These are phyloP conservation scores for Geotrichum carabidarum DNA, from an alignment of 1,139 yeast genomes.

Conservation along the genomic window DNA sequence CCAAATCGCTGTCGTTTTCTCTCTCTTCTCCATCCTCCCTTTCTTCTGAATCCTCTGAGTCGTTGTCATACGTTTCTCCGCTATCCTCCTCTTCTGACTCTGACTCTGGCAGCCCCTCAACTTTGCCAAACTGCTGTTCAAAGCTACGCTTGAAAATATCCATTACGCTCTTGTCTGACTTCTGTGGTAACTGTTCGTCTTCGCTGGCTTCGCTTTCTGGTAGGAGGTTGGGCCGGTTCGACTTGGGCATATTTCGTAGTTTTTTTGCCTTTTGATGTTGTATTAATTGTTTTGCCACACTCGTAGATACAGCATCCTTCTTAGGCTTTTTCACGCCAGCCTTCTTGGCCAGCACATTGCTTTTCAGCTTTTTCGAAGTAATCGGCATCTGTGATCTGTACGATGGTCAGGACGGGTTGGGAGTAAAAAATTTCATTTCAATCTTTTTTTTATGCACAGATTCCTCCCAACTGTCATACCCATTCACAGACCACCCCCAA, in stretches of 20 bases:
- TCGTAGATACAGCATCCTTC: not conserved
- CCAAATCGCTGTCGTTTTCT: conserved; percentile 24
- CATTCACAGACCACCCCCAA: not conserved
- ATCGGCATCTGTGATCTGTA: conserved; percentile 1
- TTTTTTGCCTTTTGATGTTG: conserved; percentile 10
- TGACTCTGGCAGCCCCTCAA: conserved; percentile 18
- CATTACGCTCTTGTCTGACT: conserved; percentile 8
- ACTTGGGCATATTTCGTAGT: conserved; percentile 15
- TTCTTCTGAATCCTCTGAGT: conserved; percentile 13
- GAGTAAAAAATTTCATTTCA: conserved; percentile 1
- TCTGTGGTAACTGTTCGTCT: conserved; percentile 10
- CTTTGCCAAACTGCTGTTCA: conserved; percentile 24
- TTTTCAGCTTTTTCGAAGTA: not conserved
- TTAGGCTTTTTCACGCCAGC: not conserved
- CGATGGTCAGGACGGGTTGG: not conserved
- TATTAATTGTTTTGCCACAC: not conserved
- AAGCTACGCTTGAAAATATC: conserved; percentile 17
- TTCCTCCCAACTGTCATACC: conserved; percentile 1
- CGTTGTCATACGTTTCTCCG: conserved; percentile 21
- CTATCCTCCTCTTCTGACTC: conserved; percentile 13
- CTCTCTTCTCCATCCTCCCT: conserved; percentile 21
- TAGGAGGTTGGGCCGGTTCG: conserved; percentile 9
- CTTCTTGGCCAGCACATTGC: not conserved
- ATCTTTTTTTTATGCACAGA: conserved; percentile 1
- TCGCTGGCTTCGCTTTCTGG: conserved; percentile 2